phyloP scores from a whole-genome alignment of 768 basidiomycete species.

The Scleroderma citrinum region DNA sequence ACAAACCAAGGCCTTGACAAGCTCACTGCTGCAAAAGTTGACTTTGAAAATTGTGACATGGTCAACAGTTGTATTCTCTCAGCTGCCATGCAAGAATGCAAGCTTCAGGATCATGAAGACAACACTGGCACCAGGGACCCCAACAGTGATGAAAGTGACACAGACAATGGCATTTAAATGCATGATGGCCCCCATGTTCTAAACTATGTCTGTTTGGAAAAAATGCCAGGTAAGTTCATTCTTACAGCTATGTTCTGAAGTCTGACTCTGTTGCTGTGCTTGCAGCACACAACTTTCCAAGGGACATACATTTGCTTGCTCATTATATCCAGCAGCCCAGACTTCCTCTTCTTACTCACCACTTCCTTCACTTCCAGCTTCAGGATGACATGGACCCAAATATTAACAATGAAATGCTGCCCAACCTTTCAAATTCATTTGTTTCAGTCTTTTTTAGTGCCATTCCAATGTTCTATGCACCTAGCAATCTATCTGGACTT shows the following conservation, averaged over 20 bases:
- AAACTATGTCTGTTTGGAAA: background rate
- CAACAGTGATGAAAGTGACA: background rate
- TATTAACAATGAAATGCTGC: background rate
- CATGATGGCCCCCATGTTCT: background rate
- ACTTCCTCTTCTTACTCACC: background rate
- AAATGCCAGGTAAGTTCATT: background rate
- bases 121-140: background rate
- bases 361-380: background rate
- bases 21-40: background rate
- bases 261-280: background rate
- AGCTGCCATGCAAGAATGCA: background rate
- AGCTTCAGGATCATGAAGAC: background rate
- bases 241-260: background rate
- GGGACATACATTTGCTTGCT: background rate
- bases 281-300: background rate
- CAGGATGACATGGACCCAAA: background rate
- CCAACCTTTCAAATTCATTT: background rate
- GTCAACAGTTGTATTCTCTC: background rate
- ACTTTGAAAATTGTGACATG: background rate
- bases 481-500: conserved; percentile 23
- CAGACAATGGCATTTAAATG: background rate
- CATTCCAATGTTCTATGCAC: conserved; percentile 10
- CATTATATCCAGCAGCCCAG: background rate
- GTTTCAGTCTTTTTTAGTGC: background rate
- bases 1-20: conserved; percentile 22